Evolutionary conservation across 495 filamentous ascomycete species (phyloP).

Genomic region (Penicillium pancosmium): DNA sequence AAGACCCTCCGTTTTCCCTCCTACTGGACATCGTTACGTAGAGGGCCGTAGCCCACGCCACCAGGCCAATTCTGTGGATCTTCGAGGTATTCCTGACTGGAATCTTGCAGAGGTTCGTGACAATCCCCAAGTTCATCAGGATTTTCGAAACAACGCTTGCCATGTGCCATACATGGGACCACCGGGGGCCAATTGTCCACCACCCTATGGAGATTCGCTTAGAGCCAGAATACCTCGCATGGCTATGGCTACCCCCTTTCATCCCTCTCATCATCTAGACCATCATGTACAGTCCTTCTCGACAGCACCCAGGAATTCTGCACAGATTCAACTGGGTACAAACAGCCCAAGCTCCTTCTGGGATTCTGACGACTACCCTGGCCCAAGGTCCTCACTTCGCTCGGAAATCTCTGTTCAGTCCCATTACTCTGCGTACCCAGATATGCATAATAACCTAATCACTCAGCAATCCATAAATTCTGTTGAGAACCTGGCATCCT

Average conservation of each 20-base stretch:
- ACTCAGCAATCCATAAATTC: not conserved
- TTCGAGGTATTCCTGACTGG: not conserved
- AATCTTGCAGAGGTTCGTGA: not conserved
- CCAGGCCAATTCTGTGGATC: not conserved
- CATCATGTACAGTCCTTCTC: not conserved
- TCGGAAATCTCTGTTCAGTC: not conserved
- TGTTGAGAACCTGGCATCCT: not conserved
- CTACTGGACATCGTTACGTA: not conserved
- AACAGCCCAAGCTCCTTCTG: not conserved
- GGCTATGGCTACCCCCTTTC: not conserved
- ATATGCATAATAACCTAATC: not conserved
- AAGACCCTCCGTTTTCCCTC: not conserved
- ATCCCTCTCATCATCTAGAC: not conserved
- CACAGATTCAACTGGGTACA: not conserved
- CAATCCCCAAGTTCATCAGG: not conserved
- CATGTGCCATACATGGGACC: constrained; percentile 10
- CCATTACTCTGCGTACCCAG: not conserved
- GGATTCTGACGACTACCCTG: not conserved
- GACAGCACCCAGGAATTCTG: not conserved
- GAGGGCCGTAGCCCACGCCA: not conserved
- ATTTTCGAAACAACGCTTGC: constrained; percentile 1
- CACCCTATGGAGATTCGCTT: not conserved
- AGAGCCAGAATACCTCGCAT: not conserved
- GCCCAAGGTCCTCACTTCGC: too few relatives aligned
- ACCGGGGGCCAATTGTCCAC: not conserved